Evolutionary conservation across 2,329 filamentous ascomycete genomes (phyloP), one percentile per base, ranked within the genome.

Genomic region (Cladosporium sp.): DNA sequence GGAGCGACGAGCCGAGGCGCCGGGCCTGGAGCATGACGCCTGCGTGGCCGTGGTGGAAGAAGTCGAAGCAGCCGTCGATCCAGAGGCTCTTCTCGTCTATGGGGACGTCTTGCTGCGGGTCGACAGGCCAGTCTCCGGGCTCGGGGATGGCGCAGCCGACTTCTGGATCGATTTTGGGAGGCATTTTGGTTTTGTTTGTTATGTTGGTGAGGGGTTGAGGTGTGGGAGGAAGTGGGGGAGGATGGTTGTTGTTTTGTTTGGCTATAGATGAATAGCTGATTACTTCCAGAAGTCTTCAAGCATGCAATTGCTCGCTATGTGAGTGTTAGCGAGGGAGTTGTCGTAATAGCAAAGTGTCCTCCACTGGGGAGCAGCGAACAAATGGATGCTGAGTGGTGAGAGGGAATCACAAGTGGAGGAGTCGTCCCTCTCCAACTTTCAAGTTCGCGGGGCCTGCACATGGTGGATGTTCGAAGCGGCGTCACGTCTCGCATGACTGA

Each of bases 31-130:
- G 83, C 79, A 97, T 95, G 58, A 93, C 93, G 54, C 93, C 93
- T 4, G 93, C 93, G 75, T 99, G 93, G 63, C 93, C 93, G 69
- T 97, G 93, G 70, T 99, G 93, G 73, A 91, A 95, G 73, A 99
- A 99, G 75, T 99, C 93, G 74, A 96, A 99, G 78, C 93, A 99
- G 56, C 93, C 93, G 69, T 99, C 93, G 20, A 99, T 88, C 95
- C 95, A 99, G 64, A 99, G 88, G 59, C 92, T 84, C 62, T 88
- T 83, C 51, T 85, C 78, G 20, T 71, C 73, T 41, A 85, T 74
- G 2, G 73, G 65, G 37, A 80, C 66, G 63, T 82, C 79, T 36
- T 83, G 71, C 67, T 85, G 82, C 9, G 82, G 82, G 58, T 79
- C 79, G 34, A 82, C 79, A n/a, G 82, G 82, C 82, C 82, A 85